A percentile compares a stretch with the other conserved stretches of the same genome.
phyloP scores from a whole-genome alignment of 257 asterid species.

The Schizonepeta tenuifolia region DNA sequence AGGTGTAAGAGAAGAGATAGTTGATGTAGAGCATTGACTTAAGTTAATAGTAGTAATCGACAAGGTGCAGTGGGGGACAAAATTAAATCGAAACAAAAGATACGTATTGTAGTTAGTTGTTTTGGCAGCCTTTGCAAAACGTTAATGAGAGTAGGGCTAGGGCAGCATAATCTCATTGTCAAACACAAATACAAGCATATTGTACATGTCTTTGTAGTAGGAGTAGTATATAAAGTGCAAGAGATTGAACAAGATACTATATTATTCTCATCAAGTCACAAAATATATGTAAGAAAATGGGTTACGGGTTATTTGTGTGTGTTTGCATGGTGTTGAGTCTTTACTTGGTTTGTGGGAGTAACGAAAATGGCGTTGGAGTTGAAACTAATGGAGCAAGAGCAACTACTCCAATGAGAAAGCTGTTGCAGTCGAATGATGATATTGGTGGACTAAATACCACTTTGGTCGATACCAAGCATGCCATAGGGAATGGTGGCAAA shows the following conservation, averaged over 20 bases:
- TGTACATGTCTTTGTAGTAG: no score
- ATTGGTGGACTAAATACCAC: slow-evolving; percentile 28
- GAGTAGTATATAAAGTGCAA: slow-evolving; percentile 26
- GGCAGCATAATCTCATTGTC: neutral
- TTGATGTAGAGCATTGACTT: neutral
- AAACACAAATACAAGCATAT: neutral
- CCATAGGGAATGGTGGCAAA: slow-evolving; percentile 9
- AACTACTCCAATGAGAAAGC: slow-evolving; percentile 9
- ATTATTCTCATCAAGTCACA: neutral
- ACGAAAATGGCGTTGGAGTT: slow-evolving; percentile 6
- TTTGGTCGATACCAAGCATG: slow-evolving; percentile 19
- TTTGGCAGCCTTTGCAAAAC: slow-evolving; percentile 30
- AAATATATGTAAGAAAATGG: slow-evolving; percentile 41
- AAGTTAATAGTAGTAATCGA: neutral
- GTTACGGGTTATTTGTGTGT: slow-evolving; percentile 33
- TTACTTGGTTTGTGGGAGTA: slow-evolving; percentile 37
- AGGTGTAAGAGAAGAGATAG: no score
- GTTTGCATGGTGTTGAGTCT: slow-evolving; percentile 38
- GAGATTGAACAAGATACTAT: neutral
- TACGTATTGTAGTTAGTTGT: neutral
- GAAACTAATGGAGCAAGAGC: no score
- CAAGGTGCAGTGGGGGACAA: slow-evolving; percentile 39
- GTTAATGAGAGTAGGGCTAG: slow-evolving; percentile 7
- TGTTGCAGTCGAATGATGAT: slow-evolving; percentile 10
- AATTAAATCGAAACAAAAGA: slow-evolving; percentile 31